Evolutionary conservation across 139 green algal genomes (phyloP).

Genomic region (Nannochloris sp.): DNA sequence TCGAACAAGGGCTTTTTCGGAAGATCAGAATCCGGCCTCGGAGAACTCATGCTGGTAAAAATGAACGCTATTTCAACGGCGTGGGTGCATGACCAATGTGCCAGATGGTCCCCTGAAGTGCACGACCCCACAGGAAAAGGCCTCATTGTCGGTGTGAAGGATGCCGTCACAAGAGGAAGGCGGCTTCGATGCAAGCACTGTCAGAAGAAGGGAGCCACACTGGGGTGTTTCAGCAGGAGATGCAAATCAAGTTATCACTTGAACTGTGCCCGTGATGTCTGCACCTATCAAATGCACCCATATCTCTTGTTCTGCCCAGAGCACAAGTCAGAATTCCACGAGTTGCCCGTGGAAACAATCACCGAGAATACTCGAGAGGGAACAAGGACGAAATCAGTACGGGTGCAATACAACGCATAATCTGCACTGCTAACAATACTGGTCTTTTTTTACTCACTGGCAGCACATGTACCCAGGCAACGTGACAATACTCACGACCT

Average conservation of each 20-base stretch:
- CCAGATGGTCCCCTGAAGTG: constrained; percentile 57
- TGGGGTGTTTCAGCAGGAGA: constrained; percentile 57
- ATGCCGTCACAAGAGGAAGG: constrained; percentile 49
- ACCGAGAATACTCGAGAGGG: not conserved
- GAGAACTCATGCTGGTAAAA: constrained; percentile 18
- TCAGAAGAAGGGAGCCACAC: constrained; percentile 51
- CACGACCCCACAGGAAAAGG: constrained; percentile 22
- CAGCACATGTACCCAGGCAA: too few relatives aligned
- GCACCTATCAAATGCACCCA: constrained; percentile 29
- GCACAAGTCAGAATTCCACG: constrained; percentile 25
- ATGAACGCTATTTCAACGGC: constrained; percentile 22
- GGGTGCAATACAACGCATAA: too few relatives aligned
- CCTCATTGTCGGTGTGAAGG: constrained; percentile 30
- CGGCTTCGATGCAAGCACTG: constrained; percentile 49
- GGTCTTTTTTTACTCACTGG: too few relatives aligned
- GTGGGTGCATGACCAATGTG: constrained; percentile 62
- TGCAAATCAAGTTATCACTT: constrained; percentile 66
- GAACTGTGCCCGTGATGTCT: constrained; percentile 40
- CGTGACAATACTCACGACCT: too few relatives aligned
- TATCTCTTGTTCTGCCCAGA: constrained; percentile 48
- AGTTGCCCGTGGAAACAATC: not conserved
- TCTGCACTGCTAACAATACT: too few relatives aligned
- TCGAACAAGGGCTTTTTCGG: not conserved
- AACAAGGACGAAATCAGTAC: not conserved
- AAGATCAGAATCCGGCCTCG: constrained; percentile 1